Conservation (phyloP, 352 stramenopile species). For the Thalassiosira livingstoniorum region DNA sequence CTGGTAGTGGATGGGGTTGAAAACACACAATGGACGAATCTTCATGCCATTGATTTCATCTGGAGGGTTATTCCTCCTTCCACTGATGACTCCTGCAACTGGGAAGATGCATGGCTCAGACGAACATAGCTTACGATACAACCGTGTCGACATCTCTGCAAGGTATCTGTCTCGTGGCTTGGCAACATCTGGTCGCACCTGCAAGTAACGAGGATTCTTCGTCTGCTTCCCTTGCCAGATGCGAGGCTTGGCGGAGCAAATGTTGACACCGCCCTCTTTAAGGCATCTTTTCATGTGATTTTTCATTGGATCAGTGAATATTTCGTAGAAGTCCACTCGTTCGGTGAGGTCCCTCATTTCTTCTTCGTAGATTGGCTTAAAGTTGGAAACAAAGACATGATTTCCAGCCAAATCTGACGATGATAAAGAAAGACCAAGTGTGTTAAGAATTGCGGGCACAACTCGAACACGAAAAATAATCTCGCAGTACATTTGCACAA, state of each 20-base stretch:
- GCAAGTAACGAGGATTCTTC: constrained; percentile 69
- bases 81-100: constrained; percentile 67
- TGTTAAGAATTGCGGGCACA: too few species aligned
- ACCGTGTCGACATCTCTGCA: constrained; percentile 59
- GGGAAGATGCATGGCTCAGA: constrained; percentile 63
- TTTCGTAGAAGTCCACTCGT: constrained; percentile 67
- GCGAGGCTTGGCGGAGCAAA: constrained; percentile 67
- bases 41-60: constrained; percentile 67
- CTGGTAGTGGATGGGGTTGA: constrained; percentile 72
- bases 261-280: constrained; percentile 55
- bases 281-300: constrained; percentile 61
- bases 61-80: constrained; percentile 67
- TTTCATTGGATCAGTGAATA: constrained; percentile 69
- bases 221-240: constrained; percentile 61
- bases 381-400: constrained; percentile 66
- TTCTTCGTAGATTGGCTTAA: constrained; percentile 64
- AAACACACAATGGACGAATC: constrained; percentile 66
- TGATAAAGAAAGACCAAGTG: too few species aligned
- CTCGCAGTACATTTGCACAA: not conserved
- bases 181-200: constrained; percentile 64
- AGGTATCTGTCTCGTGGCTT: constrained; percentile 61
- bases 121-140: constrained; percentile 61
- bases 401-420: constrained; percentile 36
- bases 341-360: constrained; percentile 69
- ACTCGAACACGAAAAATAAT: too few species aligned